These are phyloP conservation scores for Macrolepiota fuliginosa DNA, from an alignment of 768 basidiomycete genomes.

Conservation along the genomic window DNA sequence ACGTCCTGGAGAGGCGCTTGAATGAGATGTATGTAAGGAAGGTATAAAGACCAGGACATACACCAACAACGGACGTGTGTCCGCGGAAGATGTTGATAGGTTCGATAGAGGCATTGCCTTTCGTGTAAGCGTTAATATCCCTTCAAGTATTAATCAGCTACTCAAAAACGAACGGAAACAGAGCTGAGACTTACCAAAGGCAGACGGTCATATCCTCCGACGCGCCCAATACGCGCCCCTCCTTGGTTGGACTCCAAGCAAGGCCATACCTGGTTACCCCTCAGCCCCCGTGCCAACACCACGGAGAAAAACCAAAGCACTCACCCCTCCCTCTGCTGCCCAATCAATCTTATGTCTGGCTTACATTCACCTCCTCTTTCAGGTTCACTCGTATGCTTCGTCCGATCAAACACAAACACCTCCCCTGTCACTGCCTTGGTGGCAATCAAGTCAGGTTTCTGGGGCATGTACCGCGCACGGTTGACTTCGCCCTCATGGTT, in stretches of 20 bases:
- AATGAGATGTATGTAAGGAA: neutral
- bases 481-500: slow-evolving; percentile 97
- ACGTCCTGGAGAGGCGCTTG: slow-evolving; percentile 66
- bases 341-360: slow-evolving; percentile 88
- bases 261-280: slow-evolving; percentile 73
- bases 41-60: slow-evolving; percentile 35
- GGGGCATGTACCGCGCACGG: slow-evolving; percentile 97
- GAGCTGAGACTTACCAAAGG: slow-evolving; percentile 65
- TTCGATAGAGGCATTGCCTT: slow-evolving; percentile 75
- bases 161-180: neutral
- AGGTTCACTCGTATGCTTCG: slow-evolving; percentile 94
- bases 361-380: slow-evolving; percentile 80
- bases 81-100: slow-evolving; percentile 83
- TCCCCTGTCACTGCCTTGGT: slow-evolving; percentile 92
- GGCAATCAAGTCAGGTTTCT: slow-evolving; percentile 95
- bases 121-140: slow-evolving; percentile 91
- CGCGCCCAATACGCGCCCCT: slow-evolving; percentile 85
- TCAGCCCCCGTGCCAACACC: neutral
- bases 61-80: slow-evolving; percentile 90
- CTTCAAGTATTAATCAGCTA: slow-evolving; percentile 36
- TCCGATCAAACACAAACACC: slow-evolving; percentile 93
- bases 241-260: slow-evolving; percentile 84
- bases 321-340: slow-evolving; percentile 92
- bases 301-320: slow-evolving; percentile 24
- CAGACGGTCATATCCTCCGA: slow-evolving; percentile 97